Percentiles rank a stretch among this genome's conserved stretches.
These are phyloP conservation scores for Geotrichum europaeum DNA, from an alignment of 1,139 yeast species.

Conservation along the genomic window DNA sequence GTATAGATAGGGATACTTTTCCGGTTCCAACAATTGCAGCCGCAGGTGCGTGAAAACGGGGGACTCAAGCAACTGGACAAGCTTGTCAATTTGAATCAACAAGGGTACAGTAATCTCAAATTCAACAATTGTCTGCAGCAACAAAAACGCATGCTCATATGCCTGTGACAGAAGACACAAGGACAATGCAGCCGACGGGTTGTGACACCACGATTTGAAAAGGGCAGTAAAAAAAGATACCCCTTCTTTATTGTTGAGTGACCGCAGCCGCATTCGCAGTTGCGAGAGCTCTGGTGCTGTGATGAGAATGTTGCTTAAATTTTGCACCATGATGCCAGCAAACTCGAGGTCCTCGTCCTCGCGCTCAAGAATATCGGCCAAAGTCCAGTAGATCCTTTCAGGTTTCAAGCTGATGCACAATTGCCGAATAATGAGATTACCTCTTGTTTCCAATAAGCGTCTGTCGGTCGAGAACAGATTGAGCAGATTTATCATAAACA, in stretches of 20 bases:
- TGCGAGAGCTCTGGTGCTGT: conserved; percentile 76
- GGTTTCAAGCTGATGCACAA: conserved; percentile 76
- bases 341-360: conserved; percentile 62
- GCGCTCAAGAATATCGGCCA: conserved; percentile 68
- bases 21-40: conserved; percentile 82
- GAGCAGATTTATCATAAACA: conserved; percentile 67
- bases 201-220: conserved; percentile 89
- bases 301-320: conserved; percentile 78
- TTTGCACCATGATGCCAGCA: conserved; percentile 75
- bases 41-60: conserved; percentile 88
- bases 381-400: conserved; percentile 72
- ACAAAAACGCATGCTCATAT: conserved; percentile 79
- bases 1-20: conserved; percentile 71
- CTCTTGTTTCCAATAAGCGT: conserved; percentile 59
- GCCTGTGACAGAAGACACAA: conserved; percentile 83
- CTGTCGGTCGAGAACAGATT: conserved; percentile 62
- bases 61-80: conserved; percentile 75
- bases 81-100: conserved; percentile 69
- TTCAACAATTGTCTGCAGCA: conserved; percentile 68
- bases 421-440: conserved; percentile 80
- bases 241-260: conserved; percentile 52
- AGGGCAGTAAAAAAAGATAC: conserved; percentile 67
- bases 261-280: conserved; percentile 62
- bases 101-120: conserved; percentile 67
- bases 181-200: conserved; percentile 82